Evolutionary conservation across 129 eudicot genomes (phyloP).

Genomic region (Chrysanthemum makinoi): DNA sequence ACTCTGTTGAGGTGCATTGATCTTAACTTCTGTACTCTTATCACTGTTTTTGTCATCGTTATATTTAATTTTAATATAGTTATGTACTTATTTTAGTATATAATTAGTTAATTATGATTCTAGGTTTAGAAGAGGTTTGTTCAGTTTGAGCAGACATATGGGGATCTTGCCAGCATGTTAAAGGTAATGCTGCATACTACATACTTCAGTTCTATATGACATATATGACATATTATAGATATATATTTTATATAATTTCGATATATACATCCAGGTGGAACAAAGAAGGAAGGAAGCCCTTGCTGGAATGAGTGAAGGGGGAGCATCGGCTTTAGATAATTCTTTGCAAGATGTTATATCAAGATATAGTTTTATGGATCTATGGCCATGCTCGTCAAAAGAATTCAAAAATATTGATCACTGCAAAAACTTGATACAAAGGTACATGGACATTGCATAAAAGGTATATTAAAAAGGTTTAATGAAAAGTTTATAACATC

Average conservation of each 20-base stretch:
- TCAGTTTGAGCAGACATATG: constrained; percentile 94
- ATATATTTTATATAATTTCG: not conserved
- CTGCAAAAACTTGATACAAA: no score
- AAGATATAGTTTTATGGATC: constrained; percentile 88
- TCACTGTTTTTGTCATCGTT: not conserved
- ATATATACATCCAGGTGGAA: constrained; percentile 61
- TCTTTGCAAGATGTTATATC: constrained; percentile 90
- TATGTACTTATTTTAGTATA: not conserved
- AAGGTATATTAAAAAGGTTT: no score
- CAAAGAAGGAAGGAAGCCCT: constrained; percentile 98
- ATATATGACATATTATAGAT: not conserved
- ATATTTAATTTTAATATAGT: not conserved
- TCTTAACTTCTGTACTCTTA: not conserved
- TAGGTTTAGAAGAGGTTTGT: constrained; percentile 93
- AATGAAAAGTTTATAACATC: no score
- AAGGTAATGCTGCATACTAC: no score
- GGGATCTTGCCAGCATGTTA: constrained; percentile 96
- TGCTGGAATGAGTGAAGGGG: constrained; percentile 65
- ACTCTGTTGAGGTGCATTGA: constrained; percentile 78
- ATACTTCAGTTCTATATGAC: not conserved
- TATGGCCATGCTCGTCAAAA: constrained; percentile 94
- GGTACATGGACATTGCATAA: no score
- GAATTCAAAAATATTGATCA: no score
- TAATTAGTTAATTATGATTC: constrained; percentile 16
- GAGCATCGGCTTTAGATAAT: constrained; percentile 58